These are phyloP conservation scores for Pseudogymnoascus sp. DNA, from an alignment of 2,329 filamentous ascomycete species.

Conservation along the genomic window DNA sequence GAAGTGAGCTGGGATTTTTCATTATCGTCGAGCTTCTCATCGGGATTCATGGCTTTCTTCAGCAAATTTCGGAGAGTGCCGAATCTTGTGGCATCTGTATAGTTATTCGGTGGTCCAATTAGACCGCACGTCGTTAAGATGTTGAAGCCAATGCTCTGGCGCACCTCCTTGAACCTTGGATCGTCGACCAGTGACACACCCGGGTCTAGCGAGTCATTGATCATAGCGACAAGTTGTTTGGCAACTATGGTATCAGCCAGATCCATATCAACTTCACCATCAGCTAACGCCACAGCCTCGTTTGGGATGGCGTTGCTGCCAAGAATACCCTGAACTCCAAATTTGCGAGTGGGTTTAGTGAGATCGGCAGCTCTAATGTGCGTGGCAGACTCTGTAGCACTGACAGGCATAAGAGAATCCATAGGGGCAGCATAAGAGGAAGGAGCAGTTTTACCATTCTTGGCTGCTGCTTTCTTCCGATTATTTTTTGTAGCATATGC, in stretches of 20 bases:
- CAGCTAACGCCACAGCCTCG: neutral
- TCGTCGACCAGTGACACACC: neutral
- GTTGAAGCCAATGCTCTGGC: neutral
- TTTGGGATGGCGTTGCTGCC: neutral
- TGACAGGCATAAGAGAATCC: neutral
- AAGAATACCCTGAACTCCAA: too few relatives aligned
- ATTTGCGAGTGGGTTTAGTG: too few relatives aligned
- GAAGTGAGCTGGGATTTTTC: too few relatives aligned
- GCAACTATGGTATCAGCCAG: neutral
- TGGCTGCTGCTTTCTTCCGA: neutral
- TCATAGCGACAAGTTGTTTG: neutral
- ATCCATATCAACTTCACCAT: neutral
- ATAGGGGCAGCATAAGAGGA: neutral
- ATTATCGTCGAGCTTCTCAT: too few relatives aligned
- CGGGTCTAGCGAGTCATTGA: neutral
- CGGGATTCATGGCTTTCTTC: too few relatives aligned
- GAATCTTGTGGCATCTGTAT: too few relatives aligned
- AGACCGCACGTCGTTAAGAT: neutral
- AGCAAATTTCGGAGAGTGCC: too few relatives aligned
- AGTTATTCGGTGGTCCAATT: neutral
- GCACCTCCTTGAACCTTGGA: neutral
- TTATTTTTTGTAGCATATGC: neutral
- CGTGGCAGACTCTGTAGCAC: too few relatives aligned
- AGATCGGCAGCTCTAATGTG: too few relatives aligned
- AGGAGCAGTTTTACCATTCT: neutral